Evolutionary conservation across 345 rosid genomes (phyloP), one percentile per base, ranked within the genome.

Genomic region (Brassica juncea): DNA sequence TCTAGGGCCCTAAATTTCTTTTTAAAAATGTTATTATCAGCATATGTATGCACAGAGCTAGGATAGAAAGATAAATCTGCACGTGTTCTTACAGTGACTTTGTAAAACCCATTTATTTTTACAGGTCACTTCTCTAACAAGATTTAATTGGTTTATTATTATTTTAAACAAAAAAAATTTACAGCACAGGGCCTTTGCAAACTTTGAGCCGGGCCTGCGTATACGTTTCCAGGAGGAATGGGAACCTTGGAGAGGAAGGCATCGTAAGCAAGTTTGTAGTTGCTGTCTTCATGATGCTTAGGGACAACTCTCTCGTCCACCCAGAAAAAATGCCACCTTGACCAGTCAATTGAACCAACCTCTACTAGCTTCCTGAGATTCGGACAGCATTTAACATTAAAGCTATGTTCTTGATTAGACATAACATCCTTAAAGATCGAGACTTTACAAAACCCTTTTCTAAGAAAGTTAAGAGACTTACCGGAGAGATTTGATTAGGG

Each of bases 271-370:
- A 90, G 89, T 80, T 88, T 93, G 83, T 92, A 95, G 87, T 95
- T 95, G 55, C 97, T 91, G 75, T 95, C 97, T 0, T 70, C 88
- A 49, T 93, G 98, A 81, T 91, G 83, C 85, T 88, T 93, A 0
- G 98, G 99, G 61, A 95, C 97, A 70, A 95, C 97, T 19, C 94
- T 86, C 84, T 95, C 98, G 15, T 95, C 98, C 11, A 88, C 93
- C 98, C 99, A 93, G 71, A 95, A 91, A 15, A 95, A 86, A 62
- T 90, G 93, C 97, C 99, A 95, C 74, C 80, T 90, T 28, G 90
- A 85, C 99, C 99, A 95, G 35, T 95, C 97, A 30, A 95, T 84
- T 2, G 86, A 81, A 75, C 89, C 90, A 64, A 83, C 16, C 10
- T 87, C 92, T 60, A 75, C 84, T 66, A 93, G 73, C 80, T 91